phyloP scores from a whole-genome alignment of 306 rosid species.

The Nissolia schottii region DNA sequence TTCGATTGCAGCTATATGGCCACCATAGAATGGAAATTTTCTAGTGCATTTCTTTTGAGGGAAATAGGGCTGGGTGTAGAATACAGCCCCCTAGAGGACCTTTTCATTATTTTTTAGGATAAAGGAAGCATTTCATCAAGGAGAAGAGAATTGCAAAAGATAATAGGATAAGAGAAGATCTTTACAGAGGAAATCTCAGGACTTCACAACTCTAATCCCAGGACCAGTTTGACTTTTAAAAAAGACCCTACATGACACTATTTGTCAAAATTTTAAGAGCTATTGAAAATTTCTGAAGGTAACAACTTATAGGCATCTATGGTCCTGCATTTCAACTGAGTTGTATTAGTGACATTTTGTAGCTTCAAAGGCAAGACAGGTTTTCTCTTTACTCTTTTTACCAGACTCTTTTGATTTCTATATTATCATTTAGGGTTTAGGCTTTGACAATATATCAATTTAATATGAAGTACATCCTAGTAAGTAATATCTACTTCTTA shows the following conservation, averaged over 20 bases:
- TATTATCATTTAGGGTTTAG: not conserved
- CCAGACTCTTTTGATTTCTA: not conserved
- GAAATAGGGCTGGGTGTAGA: not conserved
- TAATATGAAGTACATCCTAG: not conserved
- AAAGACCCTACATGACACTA: too few relatives aligned
- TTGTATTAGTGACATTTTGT: not conserved
- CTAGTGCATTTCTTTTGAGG: not conserved
- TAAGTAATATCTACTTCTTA: not conserved
- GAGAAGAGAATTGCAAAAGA: too few relatives aligned
- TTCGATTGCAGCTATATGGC: not conserved
- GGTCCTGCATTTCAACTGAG: not conserved
- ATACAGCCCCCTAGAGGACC: not conserved
- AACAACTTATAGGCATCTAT: not conserved
- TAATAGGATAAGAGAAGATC: too few relatives aligned
- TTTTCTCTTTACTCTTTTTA: not conserved
- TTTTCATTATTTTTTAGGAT: not conserved
- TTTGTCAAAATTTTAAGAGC: not conserved
- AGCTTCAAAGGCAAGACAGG: not conserved
- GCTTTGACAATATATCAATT: not conserved
- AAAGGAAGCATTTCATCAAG: too few relatives aligned
- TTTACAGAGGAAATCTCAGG: not conserved
- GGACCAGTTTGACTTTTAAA: constrained; percentile 14
- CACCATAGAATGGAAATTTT: constrained; percentile 5
- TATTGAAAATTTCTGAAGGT: not conserved
- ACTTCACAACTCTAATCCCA: constrained; percentile 1